These are phyloP conservation scores for Nicotiana knightiana DNA, from an alignment of 257 asterid genomes.

Conservation along the genomic window DNA sequence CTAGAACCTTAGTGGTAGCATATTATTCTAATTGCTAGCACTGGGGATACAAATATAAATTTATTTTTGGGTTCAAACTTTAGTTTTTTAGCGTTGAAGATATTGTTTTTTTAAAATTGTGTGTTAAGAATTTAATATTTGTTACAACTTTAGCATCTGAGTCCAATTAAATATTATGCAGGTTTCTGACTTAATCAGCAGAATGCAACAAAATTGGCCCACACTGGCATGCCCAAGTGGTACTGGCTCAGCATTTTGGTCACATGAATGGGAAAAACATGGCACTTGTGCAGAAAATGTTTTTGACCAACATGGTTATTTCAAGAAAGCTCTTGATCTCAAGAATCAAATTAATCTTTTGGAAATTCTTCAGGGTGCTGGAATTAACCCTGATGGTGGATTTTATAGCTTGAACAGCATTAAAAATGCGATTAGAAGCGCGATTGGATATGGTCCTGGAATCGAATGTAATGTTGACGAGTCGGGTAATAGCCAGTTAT, in stretches of 20 bases:
- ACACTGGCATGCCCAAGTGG: conserved; percentile 71
- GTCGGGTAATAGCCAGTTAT: conserved; percentile 50
- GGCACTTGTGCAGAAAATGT: conserved; percentile 63
- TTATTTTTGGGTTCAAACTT: rapidly evolving
- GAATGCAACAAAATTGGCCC: conserved; percentile 69
- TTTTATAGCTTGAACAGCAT: conserved; percentile 43
- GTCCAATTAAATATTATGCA: neutral
- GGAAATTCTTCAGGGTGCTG: conserved; percentile 51
- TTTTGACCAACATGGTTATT: conserved; percentile 57
- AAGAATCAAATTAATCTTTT: conserved; percentile 45
- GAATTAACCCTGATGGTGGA: conserved; percentile 34
- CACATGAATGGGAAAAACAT: conserved; percentile 83
- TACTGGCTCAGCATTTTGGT: conserved; percentile 62
- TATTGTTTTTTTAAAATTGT: neutral
- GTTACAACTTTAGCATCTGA: neutral
- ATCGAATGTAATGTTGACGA: conserved; percentile 51
- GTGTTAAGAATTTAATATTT: neutral
- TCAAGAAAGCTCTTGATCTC: conserved; percentile 48
- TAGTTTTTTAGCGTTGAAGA: neutral
- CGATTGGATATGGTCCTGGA: conserved; percentile 42
- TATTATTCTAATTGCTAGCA: neutral
- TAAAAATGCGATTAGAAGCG: conserved; percentile 28
- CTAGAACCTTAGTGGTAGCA: no score
- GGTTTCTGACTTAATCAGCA: conserved; percentile 61
- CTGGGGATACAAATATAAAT: neutral